Base-by-base conservation (phyloP, 1,284 basidiomycete species). In the Caloboletus firmus region DNA sequence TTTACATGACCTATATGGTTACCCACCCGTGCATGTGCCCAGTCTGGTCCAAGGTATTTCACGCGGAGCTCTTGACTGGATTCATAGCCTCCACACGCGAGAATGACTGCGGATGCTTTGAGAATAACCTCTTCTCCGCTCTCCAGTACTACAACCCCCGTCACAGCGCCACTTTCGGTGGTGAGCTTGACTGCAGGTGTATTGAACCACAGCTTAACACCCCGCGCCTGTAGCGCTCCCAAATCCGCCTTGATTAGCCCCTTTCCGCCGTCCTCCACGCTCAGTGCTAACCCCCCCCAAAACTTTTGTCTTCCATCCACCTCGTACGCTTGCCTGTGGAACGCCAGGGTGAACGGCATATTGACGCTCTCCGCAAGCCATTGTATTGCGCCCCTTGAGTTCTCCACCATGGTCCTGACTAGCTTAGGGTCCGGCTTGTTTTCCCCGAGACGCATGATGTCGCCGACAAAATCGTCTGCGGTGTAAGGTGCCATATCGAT, bases 61-160 rank as follows among this genome's bases (percentile, higher is more conserved):
- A 62, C 67, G 45, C 85, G 77, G 51, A 84, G 62, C 39, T 77
- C 72, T 37, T 68, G 62, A 61, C 73, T 85, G 4, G 85, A 77
- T 63, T 87, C 85, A 57, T 81, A 87, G 1, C 85, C 85, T 28
- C 85, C 86, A 30, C 79, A 79, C 11, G 85, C 85, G 31, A 88
- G 74, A 32, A 87, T 67, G 24, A 87, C 78, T 9, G 79, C 75
- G 6, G 64, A 59, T 1, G 78, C 62, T 7, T 56, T 62, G 17
- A 88, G 62, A 12, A 55, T 55, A 15, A 76, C 32, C 12, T 69
- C 62, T 49, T 71, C 51, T 4, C 75, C 79, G 15, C 67, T 62
- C 52, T 65, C 75, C 32, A 68, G 64, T 4, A 82, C 76, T 8
- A 75, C 61, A 2, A 85, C 59, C 2, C 84, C 84, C 13, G 61